A percentile compares a stretch with the other conserved stretches of the same genome.
Evolutionary conservation across 768 basidiomycete species (phyloP).

Genomic region (Phlebiopsis flavidoalba): DNA sequence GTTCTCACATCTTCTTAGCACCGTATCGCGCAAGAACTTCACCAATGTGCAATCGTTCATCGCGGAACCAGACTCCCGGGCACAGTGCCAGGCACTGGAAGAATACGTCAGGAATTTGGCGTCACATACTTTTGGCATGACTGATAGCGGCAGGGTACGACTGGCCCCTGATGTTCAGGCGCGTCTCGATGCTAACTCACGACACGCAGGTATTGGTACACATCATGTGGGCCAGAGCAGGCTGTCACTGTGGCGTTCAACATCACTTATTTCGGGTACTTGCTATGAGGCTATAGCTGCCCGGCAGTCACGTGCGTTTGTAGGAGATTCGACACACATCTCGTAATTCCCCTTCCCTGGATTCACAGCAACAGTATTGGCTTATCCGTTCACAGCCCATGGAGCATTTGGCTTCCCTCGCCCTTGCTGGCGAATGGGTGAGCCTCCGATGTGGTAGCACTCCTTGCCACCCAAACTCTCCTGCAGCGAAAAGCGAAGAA

Average conservation of each 20-base stretch:
- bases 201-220: constrained; percentile 42
- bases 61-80: constrained; percentile 51
- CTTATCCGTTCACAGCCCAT: constrained; percentile 35
- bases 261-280: background rate
- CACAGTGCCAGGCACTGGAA: constrained; percentile 54
- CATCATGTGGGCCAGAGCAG: constrained; percentile 63
- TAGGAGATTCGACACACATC: constrained; percentile 65
- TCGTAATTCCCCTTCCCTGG: constrained; percentile 30
- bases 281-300: constrained; percentile 25
- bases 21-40: constrained; percentile 46
- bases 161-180: background rate
- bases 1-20: constrained; percentile 25
- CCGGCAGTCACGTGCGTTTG: constrained; percentile 50
- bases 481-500: constrained; percentile 60
- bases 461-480: constrained; percentile 62
- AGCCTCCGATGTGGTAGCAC: constrained; percentile 66
- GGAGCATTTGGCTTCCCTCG: constrained; percentile 64
- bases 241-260: constrained; percentile 46
- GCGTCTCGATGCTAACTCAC: background rate
- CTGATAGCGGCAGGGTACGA: constrained; percentile 52
- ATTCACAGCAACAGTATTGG: background rate
- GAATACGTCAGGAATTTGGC: constrained; percentile 62
- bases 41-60: constrained; percentile 45
- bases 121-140: constrained; percentile 63
- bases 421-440: constrained; percentile 66